phyloP scores from a whole-genome alignment of 768 basidiomycete genomes.

The Naganishia antarctica region DNA sequence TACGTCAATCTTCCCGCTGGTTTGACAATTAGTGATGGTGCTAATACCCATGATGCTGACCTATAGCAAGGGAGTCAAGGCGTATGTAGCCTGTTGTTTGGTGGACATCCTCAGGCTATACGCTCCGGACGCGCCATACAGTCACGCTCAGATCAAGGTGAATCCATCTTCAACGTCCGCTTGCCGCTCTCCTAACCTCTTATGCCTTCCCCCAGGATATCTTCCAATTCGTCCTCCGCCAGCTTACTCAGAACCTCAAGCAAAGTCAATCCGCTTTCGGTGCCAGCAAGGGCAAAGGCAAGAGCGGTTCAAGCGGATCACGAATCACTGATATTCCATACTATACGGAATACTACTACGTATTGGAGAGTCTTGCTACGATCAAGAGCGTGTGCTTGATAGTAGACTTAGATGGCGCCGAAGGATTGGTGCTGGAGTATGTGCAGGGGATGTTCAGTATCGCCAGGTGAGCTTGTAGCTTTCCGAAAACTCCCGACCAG shows the following conservation, averaged over 20 bases:
- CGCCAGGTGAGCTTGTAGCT: conserved; percentile 54
- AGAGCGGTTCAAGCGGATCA: conserved; percentile 26
- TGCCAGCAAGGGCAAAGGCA: conserved; percentile 31
- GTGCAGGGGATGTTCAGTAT: conserved; percentile 79
- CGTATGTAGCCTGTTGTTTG: conserved; percentile 86
- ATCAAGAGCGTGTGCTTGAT: conserved; percentile 93
- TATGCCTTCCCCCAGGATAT: conserved; percentile 61
- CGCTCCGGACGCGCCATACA: conserved; percentile 96
- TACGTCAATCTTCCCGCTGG: conserved; percentile 26
- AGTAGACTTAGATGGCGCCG: conserved; percentile 80
- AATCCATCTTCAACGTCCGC: conserved; percentile 15
- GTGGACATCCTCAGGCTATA: conserved; percentile 89
- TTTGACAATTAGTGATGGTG: background rate
- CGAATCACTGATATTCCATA: conserved; percentile 65
- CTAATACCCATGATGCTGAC: background rate
- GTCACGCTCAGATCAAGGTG: conserved; percentile 65
- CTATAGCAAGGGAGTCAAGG: conserved; percentile 74
- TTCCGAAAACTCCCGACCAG: too few relatives aligned
- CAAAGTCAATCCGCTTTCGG: conserved; percentile 46
- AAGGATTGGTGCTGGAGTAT: conserved; percentile 70
- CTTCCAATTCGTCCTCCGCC: conserved; percentile 91
- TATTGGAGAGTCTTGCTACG: conserved; percentile 86
- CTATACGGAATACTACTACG: conserved; percentile 86
- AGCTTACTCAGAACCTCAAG: conserved; percentile 70
- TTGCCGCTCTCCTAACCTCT: background rate